Evolutionary conservation across 164 flowering plant species (phyloP).

Genomic region (Cinnamomum micranthum): DNA sequence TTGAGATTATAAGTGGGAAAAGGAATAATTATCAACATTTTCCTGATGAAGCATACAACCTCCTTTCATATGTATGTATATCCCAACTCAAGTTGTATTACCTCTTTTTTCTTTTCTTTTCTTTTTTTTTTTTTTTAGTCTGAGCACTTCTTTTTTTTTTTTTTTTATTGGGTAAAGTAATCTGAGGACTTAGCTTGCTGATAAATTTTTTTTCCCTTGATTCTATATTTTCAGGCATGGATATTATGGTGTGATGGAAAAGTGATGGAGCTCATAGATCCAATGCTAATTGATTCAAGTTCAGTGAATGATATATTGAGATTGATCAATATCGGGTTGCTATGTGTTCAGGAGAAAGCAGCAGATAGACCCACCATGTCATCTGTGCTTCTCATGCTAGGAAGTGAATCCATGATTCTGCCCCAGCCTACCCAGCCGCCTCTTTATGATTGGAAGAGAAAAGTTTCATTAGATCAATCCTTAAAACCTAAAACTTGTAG

Average conservation of each 20-base stretch:
- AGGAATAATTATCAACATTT: constrained; percentile 10
- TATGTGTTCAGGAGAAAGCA: constrained; percentile 15
- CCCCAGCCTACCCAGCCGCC: constrained; percentile 8
- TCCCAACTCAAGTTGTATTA: neutral
- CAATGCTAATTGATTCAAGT: neutral
- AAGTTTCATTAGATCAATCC: neutral
- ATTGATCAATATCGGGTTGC: constrained; percentile 8
- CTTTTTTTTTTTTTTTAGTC: neutral
- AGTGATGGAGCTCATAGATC: constrained; percentile 11
- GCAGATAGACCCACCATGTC: constrained; percentile 14
- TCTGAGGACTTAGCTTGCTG: too few relatives aligned
- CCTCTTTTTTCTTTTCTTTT: too few relatives aligned
- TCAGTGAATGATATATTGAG: constrained; percentile 1
- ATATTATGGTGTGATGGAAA: constrained; percentile 17
- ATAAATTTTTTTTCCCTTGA: neutral
- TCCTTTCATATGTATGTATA: constrained; percentile 20
- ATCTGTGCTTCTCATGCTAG: constrained; percentile 6
- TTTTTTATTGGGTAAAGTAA: too few relatives aligned
- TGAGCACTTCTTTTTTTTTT: too few relatives aligned
- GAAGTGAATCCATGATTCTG: neutral
- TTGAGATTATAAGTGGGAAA: constrained; percentile 26
- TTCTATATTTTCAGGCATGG: constrained; percentile 6
- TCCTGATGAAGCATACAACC: constrained; percentile 6
- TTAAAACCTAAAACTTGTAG: neutral
- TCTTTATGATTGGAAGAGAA: neutral